These are phyloP conservation scores for Leptosphaerulina australis DNA, from an alignment of 2,329 filamentous ascomycete species.

Conservation along the genomic window DNA sequence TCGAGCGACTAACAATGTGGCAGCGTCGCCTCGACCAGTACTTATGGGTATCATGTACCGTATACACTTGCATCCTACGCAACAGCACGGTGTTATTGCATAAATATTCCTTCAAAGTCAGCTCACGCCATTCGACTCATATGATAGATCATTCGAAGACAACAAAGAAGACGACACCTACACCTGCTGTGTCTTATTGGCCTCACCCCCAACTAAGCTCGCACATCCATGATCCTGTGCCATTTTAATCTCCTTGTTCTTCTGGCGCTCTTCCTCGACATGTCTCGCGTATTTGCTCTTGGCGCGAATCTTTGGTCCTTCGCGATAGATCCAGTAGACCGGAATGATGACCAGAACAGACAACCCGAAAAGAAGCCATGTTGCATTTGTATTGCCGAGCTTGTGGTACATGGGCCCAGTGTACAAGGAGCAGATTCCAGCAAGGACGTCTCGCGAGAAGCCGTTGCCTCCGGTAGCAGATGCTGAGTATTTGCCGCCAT, in stretches of 20 bases:
- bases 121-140: neutral
- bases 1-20: neutral
- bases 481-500: conserved; percentile 71
- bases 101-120: neutral
- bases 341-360: conserved; percentile 58
- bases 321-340: conserved; percentile 63
- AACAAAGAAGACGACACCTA: neutral
- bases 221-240: conserved; percentile 1
- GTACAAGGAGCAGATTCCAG: conserved; percentile 70
- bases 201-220: neutral
- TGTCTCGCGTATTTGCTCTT: conserved; percentile 36
- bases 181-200: neutral
- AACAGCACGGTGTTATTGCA: neutral
- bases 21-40: too few relatives aligned
- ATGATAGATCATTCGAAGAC: neutral
- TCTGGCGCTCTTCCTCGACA: conserved; percentile 31
- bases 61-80: neutral
- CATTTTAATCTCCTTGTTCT: conserved; percentile 7
- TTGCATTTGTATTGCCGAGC: conserved; percentile 32
- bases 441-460: conserved; percentile 74
- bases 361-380: conserved; percentile 56
- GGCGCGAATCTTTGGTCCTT: conserved; percentile 59
- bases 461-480: conserved; percentile 79
- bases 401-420: conserved; percentile 48
- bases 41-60: neutral